A percentile compares a stretch with the other conserved stretches of the same genome.
Conservation (phyloP, 75 land plant genomes). For the Pinus albicaulis region DNA sequence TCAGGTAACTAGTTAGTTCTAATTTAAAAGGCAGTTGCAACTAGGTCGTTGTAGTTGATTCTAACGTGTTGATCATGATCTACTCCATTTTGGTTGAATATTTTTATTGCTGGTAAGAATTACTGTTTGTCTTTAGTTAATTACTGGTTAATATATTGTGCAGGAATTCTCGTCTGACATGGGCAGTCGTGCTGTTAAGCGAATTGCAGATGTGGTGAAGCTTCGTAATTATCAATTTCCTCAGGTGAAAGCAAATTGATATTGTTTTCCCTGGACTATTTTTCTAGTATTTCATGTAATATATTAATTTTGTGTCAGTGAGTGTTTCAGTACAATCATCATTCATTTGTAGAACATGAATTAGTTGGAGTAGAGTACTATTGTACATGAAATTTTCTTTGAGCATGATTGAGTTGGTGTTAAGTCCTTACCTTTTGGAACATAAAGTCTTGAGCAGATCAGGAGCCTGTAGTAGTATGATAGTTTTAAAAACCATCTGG, state of each 20-base stretch:
- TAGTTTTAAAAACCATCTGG: no score
- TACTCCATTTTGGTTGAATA: background rate
- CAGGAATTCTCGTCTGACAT: conserved; percentile 99
- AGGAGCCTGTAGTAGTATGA: no score
- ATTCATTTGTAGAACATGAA: no score
- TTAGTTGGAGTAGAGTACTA: no score
- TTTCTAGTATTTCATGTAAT: no score
- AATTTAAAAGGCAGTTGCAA: background rate
- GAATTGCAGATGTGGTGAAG: conserved; percentile 87
- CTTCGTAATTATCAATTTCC: conserved; percentile 89
- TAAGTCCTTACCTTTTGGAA: no score
- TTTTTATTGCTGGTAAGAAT: background rate
- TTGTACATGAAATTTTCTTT: no score
- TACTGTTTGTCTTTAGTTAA: background rate
- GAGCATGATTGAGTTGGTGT: no score
- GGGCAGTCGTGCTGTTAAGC: conserved; percentile 96
- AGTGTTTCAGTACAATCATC: no score
- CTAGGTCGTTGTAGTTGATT: background rate
- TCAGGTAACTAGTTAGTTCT: conserved; percentile 48
- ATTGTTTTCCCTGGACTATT: no score
- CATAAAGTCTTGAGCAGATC: no score
- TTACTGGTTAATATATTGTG: conserved; percentile 3
- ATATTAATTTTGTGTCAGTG: no score
- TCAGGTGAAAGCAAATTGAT: conserved; percentile 24
- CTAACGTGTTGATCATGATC: background rate